Conservation (phyloP, 176 grass and related monocot genomes). For the Oryza australiensis region DNA sequence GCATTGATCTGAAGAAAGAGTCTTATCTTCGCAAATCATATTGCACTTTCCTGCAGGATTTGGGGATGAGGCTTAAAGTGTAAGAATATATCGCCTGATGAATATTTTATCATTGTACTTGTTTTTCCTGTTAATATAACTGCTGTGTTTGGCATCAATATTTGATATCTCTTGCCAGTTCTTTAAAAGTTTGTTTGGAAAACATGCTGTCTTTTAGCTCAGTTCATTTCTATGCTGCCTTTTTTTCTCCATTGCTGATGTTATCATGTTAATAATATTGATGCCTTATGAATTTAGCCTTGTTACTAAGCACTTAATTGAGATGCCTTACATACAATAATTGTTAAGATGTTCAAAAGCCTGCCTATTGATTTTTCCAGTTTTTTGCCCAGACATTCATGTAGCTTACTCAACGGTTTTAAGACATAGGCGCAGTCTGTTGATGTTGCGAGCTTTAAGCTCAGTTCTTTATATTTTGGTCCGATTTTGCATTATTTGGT, state of each 20-base stretch:
- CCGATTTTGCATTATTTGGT: background rate
- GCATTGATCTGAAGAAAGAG: slow-evolving; percentile 88
- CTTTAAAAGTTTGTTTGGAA: background rate
- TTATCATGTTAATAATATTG: background rate
- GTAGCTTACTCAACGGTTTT: background rate
- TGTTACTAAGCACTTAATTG: slow-evolving; percentile 21
- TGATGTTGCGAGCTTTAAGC: background rate
- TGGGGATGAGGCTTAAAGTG: slow-evolving; percentile 99
- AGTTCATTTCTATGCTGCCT: background rate
- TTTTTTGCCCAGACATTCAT: background rate
- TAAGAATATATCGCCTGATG: slow-evolving; percentile 46
- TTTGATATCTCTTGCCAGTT: background rate
- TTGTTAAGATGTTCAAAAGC: background rate
- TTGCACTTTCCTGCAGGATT: slow-evolving; percentile 90
- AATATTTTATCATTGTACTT: background rate
- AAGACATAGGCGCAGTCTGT: background rate
- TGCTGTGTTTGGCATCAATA: background rate
- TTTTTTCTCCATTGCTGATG: background rate
- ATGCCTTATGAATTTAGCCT: slow-evolving; percentile 7
- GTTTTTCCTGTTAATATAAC: slow-evolving; percentile 32
- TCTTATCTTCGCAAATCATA: slow-evolving; percentile 89
- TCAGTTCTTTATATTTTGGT: slow-evolving; percentile 10
- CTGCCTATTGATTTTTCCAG: background rate
- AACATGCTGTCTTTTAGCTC: background rate
- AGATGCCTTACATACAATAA: background rate